Base-by-base conservation (phyloP, 768 basidiomycete species). In the Termitomyces sp. region DNA sequence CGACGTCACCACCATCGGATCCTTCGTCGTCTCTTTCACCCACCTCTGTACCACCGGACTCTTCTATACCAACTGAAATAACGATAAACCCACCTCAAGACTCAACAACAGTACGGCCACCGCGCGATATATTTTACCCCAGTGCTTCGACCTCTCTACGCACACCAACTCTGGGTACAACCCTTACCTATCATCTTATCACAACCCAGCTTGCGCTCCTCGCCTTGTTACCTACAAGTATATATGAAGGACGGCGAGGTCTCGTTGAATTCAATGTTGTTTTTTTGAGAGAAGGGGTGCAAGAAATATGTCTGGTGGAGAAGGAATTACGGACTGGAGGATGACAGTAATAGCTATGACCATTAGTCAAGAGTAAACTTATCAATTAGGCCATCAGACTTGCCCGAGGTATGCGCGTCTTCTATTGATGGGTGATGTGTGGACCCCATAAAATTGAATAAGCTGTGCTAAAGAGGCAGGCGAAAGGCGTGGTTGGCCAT, bases 211-310 rank as follows among this genome's bases (percentile, higher is more conserved):
- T 91, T 24, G 86, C 86, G 15, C 75, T 90, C 52, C 74, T 94
- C 54, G 88, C 89, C 3, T 74, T 93, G 54, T 68, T 94, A 18
- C 89, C 89, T 30, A 88, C 89, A 2, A 75, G 79, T 34, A 84
- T 90, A 49, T 92, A 83, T 63, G 88, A 92, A 54, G 79, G 82
- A 60, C 79, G 87, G 56, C 78, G 89, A 18, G 90, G 89, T 22
- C 75, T 93, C 48, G 76, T 95, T 33, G 93, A 95, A 68, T 93
- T 88, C 72, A 95, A 95, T 66, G 87, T 94, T 3, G 87, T 91
- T 39, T 92, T 86, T 71, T 89, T 95, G 69, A 73, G 93, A 65
- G 87, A 86, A 69, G 93, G 93, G 0, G 82, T 92, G 51, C 83
- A 88, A 70, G 89, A 92, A 72, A 91, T 95, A 44, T 88, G 87